Percentiles rank a stretch among this genome's conserved stretches.
Evolutionary conservation across 257 asterid genomes (phyloP).

Genomic region (Ehretia macrophylla): DNA sequence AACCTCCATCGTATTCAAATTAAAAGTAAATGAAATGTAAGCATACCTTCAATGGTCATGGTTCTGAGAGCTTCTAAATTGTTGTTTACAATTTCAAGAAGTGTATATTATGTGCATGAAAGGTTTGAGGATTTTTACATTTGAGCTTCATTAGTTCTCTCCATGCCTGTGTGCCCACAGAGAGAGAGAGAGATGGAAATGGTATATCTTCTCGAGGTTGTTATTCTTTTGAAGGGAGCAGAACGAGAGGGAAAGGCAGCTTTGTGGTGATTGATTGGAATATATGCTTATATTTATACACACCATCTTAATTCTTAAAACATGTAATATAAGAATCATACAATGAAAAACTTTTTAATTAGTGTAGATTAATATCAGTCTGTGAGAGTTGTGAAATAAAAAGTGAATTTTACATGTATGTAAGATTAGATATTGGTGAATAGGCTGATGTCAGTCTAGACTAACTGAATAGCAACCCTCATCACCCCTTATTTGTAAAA

Average conservation of each 20-base stretch:
- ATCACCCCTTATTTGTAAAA: too few species aligned
- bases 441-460: too few species aligned
- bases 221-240: conserved; percentile 31
- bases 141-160: background rate
- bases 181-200: too few species aligned
- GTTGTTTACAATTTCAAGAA: background rate
- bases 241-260: conserved; percentile 21
- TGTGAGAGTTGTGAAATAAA: too few species aligned
- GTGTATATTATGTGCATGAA: conserved; percentile 7
- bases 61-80: background rate
- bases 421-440: too few species aligned
- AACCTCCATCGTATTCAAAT: too few species aligned
- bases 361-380: too few species aligned
- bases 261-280: conserved; percentile 25
- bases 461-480: too few species aligned
- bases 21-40: background rate
- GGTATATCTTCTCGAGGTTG: conserved; percentile 43
- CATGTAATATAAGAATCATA: too few species aligned
- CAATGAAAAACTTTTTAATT: too few species aligned
- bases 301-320: background rate
- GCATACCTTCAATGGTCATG: background rate
- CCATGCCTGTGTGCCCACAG: too few species aligned
- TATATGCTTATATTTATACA: conserved; percentile 24
- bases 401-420: too few species aligned
- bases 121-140: conserved; percentile 2